Conservation (phyloP, 2,329 filamentous ascomycete species). For the Aaosphaeria pasadenensis region DNA sequence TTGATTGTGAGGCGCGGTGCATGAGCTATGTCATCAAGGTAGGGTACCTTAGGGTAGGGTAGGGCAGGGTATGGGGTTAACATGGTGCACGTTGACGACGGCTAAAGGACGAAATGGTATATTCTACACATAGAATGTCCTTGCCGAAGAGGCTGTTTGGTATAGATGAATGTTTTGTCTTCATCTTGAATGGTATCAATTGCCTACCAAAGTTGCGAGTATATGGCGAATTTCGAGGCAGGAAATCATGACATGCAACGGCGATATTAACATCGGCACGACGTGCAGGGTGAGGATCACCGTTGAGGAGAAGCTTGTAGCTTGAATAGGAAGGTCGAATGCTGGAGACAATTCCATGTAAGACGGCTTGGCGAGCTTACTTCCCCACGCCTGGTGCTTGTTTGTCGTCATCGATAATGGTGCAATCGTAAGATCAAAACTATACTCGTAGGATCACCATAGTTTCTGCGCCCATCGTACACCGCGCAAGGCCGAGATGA, state of each 20-base stretch:
- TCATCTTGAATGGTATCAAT: neutral
- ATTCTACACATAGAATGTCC: neutral
- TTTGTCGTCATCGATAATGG: neutral
- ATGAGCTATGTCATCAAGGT: too few relatives aligned
- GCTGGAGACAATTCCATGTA: neutral
- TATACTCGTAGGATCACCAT: too few relatives aligned
- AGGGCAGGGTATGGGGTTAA: too few relatives aligned
- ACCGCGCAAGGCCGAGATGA: too few relatives aligned
- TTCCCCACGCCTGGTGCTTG: neutral
- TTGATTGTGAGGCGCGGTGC: too few relatives aligned
- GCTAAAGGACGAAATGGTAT: too few relatives aligned
- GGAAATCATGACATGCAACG: neutral
- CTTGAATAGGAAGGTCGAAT: conserved; percentile 1
- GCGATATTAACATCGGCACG: neutral
- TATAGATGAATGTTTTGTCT: neutral
- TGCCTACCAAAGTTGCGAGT: neutral
- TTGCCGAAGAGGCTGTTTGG: neutral
- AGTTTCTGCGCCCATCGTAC: too few relatives aligned
- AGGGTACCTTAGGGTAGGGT: too few relatives aligned
- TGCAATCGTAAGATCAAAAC: too few relatives aligned
- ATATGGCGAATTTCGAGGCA: neutral
- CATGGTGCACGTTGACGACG: too few relatives aligned
- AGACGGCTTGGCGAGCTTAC: neutral
- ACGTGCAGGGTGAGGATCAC: neutral
- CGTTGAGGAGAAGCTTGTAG: neutral